Conservation (phyloP, 345 rosid species). For the Nephelium lappaceum region DNA sequence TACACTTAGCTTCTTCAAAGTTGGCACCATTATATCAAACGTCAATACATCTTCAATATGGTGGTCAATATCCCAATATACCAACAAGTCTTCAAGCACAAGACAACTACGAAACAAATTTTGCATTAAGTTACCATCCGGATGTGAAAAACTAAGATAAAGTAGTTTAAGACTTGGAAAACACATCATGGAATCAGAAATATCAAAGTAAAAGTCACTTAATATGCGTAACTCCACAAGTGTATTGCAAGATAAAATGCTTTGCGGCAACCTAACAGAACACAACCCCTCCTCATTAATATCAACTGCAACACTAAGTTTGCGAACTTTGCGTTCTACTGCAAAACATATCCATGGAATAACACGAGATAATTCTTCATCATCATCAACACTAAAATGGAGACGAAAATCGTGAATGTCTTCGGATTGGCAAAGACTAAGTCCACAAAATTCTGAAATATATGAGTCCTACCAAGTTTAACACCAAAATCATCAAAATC, state of each 20-base stretch:
- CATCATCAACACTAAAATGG: background rate
- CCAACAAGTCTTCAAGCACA: slow-evolving; percentile 1
- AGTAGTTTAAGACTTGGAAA: slow-evolving; percentile 10
- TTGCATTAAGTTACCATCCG: background rate
- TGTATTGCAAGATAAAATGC: background rate
- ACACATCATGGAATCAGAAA: background rate
- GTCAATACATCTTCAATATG: background rate
- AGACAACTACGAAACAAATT: background rate
- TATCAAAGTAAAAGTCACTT: background rate
- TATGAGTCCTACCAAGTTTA: background rate
- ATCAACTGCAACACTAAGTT: background rate
- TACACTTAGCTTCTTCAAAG: background rate
- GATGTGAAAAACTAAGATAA: background rate
- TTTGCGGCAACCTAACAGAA: background rate
- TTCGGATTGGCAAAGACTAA: background rate
- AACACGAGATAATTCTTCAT: background rate
- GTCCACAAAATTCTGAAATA: slow-evolving; percentile 6
- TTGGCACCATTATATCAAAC: background rate
- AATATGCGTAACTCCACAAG: slow-evolving; percentile 7
- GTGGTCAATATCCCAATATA: background rate
- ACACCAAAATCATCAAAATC: background rate
- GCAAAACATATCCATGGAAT: slow-evolving; percentile 3
- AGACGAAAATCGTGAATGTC: slow-evolving; percentile 4
- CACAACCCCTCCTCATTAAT: background rate
- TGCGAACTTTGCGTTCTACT: background rate